Percentiles rank a stretch among this genome's conserved stretches.
These are phyloP conservation scores for Senna tora DNA, from an alignment of 306 rosid genomes.

Conservation along the genomic window DNA sequence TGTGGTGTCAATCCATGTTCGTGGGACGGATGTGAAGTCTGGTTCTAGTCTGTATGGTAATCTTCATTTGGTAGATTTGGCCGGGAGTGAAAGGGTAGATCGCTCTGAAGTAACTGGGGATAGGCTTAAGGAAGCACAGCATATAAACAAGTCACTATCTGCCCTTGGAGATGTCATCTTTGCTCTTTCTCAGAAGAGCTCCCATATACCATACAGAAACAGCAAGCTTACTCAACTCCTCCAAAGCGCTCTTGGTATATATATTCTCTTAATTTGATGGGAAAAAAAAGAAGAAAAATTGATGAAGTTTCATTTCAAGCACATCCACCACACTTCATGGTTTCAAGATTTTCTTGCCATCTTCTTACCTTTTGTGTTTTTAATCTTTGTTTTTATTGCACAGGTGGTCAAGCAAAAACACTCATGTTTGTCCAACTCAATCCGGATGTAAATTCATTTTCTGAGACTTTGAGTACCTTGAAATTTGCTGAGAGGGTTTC, in stretches of 20 bases:
- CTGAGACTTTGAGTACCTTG: constrained; percentile 79
- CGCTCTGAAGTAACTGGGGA: constrained; percentile 93
- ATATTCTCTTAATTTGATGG: no score
- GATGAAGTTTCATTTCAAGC: no score
- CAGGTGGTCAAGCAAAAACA: constrained; percentile 96
- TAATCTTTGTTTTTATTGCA: constrained; percentile 23
- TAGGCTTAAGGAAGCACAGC: constrained; percentile 91
- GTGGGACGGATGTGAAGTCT: constrained; percentile 45
- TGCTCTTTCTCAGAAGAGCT: constrained; percentile 79
- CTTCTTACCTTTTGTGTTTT: not conserved
- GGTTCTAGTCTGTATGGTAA: constrained; percentile 55
- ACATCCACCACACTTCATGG: no score
- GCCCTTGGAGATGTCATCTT: constrained; percentile 97
- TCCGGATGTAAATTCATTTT: constrained; percentile 71
- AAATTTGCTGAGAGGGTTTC: constrained; percentile 97
- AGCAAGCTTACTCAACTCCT: constrained; percentile 99
- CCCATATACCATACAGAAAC: constrained; percentile 91
- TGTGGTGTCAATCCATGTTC: constrained; percentile 53
- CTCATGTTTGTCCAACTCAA: constrained; percentile 94
- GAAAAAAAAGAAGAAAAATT: no score
- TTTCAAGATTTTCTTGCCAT: not conserved
- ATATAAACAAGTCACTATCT: constrained; percentile 87
- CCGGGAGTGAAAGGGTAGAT: constrained; percentile 96
- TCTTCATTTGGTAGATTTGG: constrained; percentile 96
- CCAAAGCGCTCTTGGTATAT: constrained; percentile 83